These are phyloP conservation scores for peach (Prunus persica) DNA, from an alignment of 306 rosid genomes.

Conservation along the genomic window DNA sequence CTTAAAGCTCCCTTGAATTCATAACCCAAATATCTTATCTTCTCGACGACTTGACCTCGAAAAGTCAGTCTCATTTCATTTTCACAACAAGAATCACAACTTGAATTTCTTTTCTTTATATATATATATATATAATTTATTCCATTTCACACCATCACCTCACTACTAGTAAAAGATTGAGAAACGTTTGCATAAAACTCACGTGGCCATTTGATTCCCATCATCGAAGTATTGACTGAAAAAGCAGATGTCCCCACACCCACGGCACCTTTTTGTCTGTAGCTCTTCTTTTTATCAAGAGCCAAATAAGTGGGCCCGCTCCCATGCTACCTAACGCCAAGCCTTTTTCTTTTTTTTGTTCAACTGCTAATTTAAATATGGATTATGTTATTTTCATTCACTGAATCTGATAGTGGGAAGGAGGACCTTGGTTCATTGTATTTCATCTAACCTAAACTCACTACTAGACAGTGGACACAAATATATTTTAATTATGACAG, in stretches of 20 bases:
- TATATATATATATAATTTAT: no score
- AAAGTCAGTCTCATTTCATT: not conserved
- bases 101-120: no score
- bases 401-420: slow-evolving; percentile 7
- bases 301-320: not conserved
- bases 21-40: not conserved
- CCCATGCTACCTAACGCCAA: not conserved
- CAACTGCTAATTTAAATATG: not conserved
- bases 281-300: not conserved
- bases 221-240: not conserved
- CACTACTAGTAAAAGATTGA: not conserved
- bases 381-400: not conserved
- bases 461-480: not conserved
- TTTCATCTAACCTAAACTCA: not conserved
- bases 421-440: not conserved
- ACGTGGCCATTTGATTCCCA: slow-evolving; percentile 10
- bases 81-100: slow-evolving; percentile 1
- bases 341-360: not conserved
- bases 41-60: not conserved
- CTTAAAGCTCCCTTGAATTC: not conserved
- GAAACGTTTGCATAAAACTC: not conserved
- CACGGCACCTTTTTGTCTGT: slow-evolving; percentile 5
- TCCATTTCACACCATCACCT: no score
- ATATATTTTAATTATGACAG: slow-evolving; percentile 10
- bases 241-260: not conserved